These are phyloP conservation scores for Melampsora abietis-canadensis DNA, from an alignment of 1,284 basidiomycete species.

Conservation along the genomic window DNA sequence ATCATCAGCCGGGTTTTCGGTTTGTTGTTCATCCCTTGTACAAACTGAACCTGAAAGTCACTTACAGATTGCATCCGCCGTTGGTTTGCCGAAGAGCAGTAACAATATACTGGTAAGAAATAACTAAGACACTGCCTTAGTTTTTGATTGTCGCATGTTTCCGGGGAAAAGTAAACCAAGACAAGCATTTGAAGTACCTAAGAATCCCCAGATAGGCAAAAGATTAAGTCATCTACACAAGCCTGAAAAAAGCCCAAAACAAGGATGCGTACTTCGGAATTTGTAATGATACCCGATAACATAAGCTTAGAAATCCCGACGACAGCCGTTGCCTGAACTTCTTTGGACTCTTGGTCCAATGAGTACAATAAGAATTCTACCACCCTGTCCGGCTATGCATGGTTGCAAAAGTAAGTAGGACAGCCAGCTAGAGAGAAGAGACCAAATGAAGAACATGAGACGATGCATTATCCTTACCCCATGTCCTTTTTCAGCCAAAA, in stretches of 20 bases:
- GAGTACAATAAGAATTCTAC: constrained; percentile 71
- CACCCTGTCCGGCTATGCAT: constrained; percentile 64
- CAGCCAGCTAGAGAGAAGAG: not conserved
- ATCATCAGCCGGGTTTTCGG: not conserved
- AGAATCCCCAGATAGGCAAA: constrained; percentile 9
- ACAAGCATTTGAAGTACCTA: constrained; percentile 77
- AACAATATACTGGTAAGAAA: constrained; percentile 92
- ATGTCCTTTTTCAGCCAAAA: constrained; percentile 58
- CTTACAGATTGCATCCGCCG: constrained; percentile 69
- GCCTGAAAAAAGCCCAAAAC: too few relatives aligned
- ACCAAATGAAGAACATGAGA: constrained; percentile 46
- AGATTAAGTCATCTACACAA: too few relatives aligned
- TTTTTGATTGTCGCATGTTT: constrained; percentile 78
- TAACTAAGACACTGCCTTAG: constrained; percentile 90
- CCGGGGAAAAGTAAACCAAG: constrained; percentile 79
- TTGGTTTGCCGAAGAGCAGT: constrained; percentile 77
- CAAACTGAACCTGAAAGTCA: constrained; percentile 15
- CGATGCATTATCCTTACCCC: constrained; percentile 46
- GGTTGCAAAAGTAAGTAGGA: not conserved
- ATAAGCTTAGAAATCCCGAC: constrained; percentile 86
- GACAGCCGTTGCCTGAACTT: constrained; percentile 73
- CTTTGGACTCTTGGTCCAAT: constrained; percentile 69
- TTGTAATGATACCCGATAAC: constrained; percentile 74
- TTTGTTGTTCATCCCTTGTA: constrained; percentile 1
- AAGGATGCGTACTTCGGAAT: constrained; percentile 62